Evolutionary conservation across 345 rosid species (phyloP).

Genomic region (Gossypium mustelinum): DNA sequence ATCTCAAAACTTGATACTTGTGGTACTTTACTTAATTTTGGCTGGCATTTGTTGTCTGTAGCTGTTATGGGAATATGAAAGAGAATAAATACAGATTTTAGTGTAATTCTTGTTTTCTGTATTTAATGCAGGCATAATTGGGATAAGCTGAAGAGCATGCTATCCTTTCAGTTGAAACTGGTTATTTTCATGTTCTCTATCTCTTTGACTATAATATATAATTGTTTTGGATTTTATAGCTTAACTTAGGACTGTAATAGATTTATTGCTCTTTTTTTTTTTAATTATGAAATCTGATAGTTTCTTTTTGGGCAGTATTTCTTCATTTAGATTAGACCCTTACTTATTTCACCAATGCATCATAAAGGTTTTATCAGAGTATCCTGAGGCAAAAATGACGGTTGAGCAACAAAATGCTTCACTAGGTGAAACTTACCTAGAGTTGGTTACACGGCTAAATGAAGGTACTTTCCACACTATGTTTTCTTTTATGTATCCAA

Average conservation of each 20-base stretch:
- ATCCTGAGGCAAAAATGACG: constrained; percentile 73
- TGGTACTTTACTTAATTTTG: background rate
- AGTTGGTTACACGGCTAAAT: constrained; percentile 59
- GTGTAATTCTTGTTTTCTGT: background rate
- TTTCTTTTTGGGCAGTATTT: constrained; percentile 1
- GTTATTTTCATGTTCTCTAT: constrained; percentile 39
- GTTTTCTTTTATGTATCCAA: constrained; percentile 11
- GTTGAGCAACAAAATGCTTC: constrained; percentile 57
- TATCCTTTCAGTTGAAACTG: constrained; percentile 91
- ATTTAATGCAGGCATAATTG: constrained; percentile 63
- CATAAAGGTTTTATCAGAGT: constrained; percentile 70
- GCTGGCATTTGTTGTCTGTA: background rate
- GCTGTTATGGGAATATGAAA: background rate
- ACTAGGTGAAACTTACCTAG: constrained; percentile 60
- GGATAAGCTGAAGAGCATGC: constrained; percentile 68
- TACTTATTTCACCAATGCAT: constrained; percentile 22
- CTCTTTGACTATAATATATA: background rate
- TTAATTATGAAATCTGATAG: background rate
- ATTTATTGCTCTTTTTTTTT: background rate
- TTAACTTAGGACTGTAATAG: background rate
- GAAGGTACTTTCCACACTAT: constrained; percentile 50
- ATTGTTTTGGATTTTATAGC: background rate
- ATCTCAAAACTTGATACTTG: background rate
- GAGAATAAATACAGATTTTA: background rate
- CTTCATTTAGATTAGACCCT: constrained; percentile 10